Base-by-base conservation (phyloP, 2,329 filamentous ascomycete species). In the Alternaria hordeiaustralica region DNA sequence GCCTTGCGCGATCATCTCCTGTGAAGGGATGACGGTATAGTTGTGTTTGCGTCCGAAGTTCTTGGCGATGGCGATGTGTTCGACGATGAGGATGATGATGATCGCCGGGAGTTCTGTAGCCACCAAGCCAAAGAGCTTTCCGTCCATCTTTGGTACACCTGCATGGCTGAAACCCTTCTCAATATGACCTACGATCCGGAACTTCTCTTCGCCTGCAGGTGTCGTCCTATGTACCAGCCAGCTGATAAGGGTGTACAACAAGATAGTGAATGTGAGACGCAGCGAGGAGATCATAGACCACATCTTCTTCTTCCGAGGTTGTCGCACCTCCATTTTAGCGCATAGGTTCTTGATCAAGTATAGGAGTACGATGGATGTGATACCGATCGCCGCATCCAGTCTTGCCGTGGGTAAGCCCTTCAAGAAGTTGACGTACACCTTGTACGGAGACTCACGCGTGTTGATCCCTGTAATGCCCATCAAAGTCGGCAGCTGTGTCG, bases 51-150 rank as follows among this genome's bases (percentile, higher is more conserved):
- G 88, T 11, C 94, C 94, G 69, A 97, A 97, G 0, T 93, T 97
- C 78, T 97, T 97, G 25, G 94, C 93, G 67, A 97, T 97, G 53
- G 94, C 93, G 72, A 97, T 96, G 77, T 97, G 94, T 80, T 97
- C 94, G 65, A 97, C 96, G 36, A 97, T 86, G 64, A 97, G 86
- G 18, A 97, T 93, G 68, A 97, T 96, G 58, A 97, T 89, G 1
- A 92, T 90, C 6, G 92, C 92, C 0, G 94, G 94, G 3, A 97
- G 84, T 68, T 97, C 86, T 26, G 84, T 83, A 2, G 86, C 84
- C 72, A 96, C 93, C 1, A 87, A 81, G 4, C 83, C 84, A 74
- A 96, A 87, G 43, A 97, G 87, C 1, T 84, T 78, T 0, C 79
- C 78, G 69, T 91, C 87, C 61, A 97, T 82, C 0, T 80, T 84